Evolutionary conservation across 768 basidiomycete genomes (phyloP), one percentile per base, ranked within the genome.

Genomic region (Termitomyces sp.): DNA sequence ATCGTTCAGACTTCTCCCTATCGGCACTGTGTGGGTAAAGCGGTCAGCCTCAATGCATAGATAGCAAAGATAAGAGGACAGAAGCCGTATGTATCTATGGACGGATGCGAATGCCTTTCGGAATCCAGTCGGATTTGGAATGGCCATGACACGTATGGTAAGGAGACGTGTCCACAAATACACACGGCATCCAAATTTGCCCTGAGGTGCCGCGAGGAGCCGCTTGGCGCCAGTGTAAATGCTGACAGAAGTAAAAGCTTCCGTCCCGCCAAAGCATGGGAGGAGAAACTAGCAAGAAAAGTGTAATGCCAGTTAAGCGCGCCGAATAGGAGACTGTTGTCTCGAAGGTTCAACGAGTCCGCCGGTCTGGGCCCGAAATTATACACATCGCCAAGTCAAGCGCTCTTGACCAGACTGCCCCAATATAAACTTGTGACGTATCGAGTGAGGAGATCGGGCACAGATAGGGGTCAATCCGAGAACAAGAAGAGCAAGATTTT

Each of bases 1-100:
- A 66, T 91, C 85, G 49, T 73, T 75, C 54, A 74, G 69, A 27
- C 75, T 77, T 45, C 71, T 73, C 55, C 79, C 79, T 44, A 80
- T 70, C 22, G 81, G 81, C n/a, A 89, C 89, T 71, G 79, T 67
- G 13, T 77, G 79, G 8, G 37, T 39, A 58, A 50, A n/a, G 18
- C 33, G 30, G 81, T 61, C 24, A 58, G 54, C 44, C 16, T 54
- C 46, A 24, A 31, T 49, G 56, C 51, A 55, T 27, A 58, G 61
- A 53, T 53, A 53, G 52, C 52, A 58, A 41, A 51, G 57, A 64
- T 49, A 50, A 51, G 30, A 33, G 9, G 22, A 48, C 22, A 64
- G 45, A 62, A 58, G 44, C 53, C 30, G 24, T 13, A 8, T 15
- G 6, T 8, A 37, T 34, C 18, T 24, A 57, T 4, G 27, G 27